These are phyloP conservation scores for Fonsecaea monophora DNA, from an alignment of 2,329 filamentous ascomycete species.

Conservation along the genomic window DNA sequence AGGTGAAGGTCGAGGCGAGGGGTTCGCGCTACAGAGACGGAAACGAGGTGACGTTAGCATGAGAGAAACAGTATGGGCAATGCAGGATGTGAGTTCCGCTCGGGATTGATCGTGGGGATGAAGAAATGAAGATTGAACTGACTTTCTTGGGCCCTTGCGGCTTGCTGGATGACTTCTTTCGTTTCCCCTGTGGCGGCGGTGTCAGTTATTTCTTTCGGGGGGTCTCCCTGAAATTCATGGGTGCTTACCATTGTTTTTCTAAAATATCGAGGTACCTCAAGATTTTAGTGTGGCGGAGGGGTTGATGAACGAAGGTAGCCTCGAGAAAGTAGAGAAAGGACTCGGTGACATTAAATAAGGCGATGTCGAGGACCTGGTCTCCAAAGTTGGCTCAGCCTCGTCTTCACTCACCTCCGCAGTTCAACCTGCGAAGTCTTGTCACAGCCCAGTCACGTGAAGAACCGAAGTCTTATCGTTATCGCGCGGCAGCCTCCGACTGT, in stretches of 20 bases:
- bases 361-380: not conserved
- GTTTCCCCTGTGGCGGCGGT: constrained; percentile 73
- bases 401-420: not conserved
- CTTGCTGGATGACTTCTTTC: constrained; percentile 84
- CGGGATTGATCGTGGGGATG: not conserved
- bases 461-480: constrained; percentile 5
- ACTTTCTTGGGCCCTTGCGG: constrained; percentile 34
- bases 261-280: not conserved
- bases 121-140: constrained; percentile 54
- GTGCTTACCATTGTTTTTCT: constrained; percentile 5
- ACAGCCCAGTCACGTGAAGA: constrained; percentile 5
- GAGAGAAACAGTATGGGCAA: not conserved
- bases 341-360: not conserved
- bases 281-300: not conserved
- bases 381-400: not conserved
- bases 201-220: not conserved
- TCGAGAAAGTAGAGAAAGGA: not conserved
- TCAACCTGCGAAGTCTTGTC: no score
- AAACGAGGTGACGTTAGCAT: not conserved
- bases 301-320: not conserved
- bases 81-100: no score
- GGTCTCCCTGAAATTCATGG: not conserved
- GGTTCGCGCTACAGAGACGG: constrained; percentile 50
- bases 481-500: not conserved
- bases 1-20: constrained; percentile 81